These are phyloP conservation scores for Malbranchea zuffiana DNA, from an alignment of 2,329 filamentous ascomycete genomes.

Conservation along the genomic window DNA sequence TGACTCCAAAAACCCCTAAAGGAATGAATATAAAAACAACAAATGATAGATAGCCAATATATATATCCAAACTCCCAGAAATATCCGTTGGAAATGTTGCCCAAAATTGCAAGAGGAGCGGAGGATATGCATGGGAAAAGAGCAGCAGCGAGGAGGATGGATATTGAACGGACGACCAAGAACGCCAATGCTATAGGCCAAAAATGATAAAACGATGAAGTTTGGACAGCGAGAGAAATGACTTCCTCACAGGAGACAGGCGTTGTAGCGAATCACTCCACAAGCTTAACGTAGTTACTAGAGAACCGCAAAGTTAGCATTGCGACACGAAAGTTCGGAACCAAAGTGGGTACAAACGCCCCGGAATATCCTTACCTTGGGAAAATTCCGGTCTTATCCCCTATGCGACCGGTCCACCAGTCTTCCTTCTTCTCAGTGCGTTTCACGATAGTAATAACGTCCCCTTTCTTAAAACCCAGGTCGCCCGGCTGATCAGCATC, in stretches of 20 bases:
- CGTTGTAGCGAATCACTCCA: constrained; percentile 1
- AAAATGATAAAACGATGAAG: background rate
- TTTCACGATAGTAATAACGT: constrained; percentile 89
- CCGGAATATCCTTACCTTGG: constrained; percentile 60
- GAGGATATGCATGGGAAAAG: background rate
- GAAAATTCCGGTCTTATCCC: constrained; percentile 79
- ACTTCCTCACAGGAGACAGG: background rate
- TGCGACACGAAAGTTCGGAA: too few species aligned
- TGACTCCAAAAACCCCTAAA: too few species aligned
- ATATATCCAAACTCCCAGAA: too few species aligned
- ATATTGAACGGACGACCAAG: background rate
- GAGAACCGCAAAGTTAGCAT: too few species aligned
- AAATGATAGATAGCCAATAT: too few species aligned
- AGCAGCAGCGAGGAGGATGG: background rate
- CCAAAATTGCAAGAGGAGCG: background rate
- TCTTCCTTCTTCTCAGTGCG: constrained; percentile 88
- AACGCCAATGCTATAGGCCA: constrained; percentile 5
- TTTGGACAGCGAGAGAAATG: background rate
- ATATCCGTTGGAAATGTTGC: too few species aligned
- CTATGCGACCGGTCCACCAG: constrained; percentile 95
- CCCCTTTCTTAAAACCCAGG: constrained; percentile 92
- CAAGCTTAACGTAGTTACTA: constrained; percentile 27
- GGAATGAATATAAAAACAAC: too few species aligned
- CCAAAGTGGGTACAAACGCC: too few species aligned
- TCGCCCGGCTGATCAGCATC: constrained; percentile 89